phyloP scores from a whole-genome alignment of 495 filamentous ascomycete species.

The Tuber calosporum region DNA sequence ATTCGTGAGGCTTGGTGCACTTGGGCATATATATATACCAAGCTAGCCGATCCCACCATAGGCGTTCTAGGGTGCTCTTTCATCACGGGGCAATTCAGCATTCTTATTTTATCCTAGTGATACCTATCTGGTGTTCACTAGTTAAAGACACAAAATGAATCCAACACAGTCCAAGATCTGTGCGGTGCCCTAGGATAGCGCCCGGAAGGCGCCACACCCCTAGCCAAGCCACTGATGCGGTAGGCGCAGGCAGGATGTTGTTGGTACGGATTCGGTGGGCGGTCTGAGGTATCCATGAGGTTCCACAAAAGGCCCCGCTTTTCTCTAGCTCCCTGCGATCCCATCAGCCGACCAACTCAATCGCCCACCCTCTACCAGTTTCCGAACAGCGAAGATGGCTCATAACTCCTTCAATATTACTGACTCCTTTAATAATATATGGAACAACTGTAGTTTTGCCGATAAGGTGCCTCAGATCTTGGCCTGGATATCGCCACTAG shows the following conservation, averaged over 20 bases:
- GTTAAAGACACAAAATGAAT: too few species aligned
- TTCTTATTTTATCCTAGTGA: too few species aligned
- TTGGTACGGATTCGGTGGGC: background rate
- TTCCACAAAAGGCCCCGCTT: background rate
- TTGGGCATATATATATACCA: too few species aligned
- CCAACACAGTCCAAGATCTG: too few species aligned
- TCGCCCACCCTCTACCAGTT: background rate
- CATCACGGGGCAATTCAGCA: too few species aligned
- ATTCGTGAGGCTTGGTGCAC: too few species aligned
- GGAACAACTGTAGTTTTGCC: background rate
- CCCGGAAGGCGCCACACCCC: too few species aligned
- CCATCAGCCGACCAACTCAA: background rate
- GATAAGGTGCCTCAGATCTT: background rate
- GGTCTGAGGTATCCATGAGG: background rate
- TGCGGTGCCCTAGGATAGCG: too few species aligned
- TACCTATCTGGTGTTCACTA: too few species aligned
- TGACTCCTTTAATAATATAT: background rate
- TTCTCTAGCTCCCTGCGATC: background rate
- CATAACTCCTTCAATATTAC: background rate
- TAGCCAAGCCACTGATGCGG: too few species aligned
- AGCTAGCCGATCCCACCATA: too few species aligned
- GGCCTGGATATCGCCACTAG: background rate
- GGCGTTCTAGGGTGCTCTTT: too few species aligned
- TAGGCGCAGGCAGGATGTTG: background rate
- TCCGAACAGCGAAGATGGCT: background rate